These are phyloP conservation scores for Populus hybrid DNA, from an alignment of 441 rosid genomes.

Conservation along the genomic window DNA sequence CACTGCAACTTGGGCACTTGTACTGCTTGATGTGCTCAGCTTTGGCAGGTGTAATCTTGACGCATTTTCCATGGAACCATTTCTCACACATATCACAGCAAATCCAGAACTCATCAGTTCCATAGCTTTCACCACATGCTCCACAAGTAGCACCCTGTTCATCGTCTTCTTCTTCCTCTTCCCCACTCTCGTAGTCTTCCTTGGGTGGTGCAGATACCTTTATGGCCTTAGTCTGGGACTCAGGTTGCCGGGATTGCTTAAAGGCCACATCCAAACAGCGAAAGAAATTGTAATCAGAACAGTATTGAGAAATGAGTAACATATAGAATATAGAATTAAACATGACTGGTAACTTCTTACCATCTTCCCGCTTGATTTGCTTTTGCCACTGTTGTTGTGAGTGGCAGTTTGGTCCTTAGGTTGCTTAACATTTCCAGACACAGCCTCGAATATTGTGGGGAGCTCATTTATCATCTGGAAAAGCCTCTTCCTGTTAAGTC, in stretches of 20 bases:
- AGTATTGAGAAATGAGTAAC: background rate
- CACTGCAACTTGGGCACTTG: constrained; percentile 89
- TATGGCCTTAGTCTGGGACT: constrained; percentile 47
- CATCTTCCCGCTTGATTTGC: constrained; percentile 75
- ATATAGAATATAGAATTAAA: background rate
- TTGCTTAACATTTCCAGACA: constrained; percentile 69
- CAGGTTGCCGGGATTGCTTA: constrained; percentile 51
- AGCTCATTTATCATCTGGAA: constrained; percentile 87
- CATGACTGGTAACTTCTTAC: constrained; percentile 22
- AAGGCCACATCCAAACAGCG: constrained; percentile 18
- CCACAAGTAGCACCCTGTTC: constrained; percentile 91
- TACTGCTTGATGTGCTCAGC: constrained; percentile 96
- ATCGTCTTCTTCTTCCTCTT: constrained; percentile 84
- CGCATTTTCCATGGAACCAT: constrained; percentile 98
- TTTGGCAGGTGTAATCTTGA: constrained; percentile 96
- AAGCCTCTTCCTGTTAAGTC: constrained; percentile 73
- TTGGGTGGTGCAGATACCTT: constrained; percentile 53
- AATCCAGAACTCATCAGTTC: constrained; percentile 87
- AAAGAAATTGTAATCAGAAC: background rate
- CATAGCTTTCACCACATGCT: constrained; percentile 91
- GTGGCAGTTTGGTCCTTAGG: constrained; percentile 62
- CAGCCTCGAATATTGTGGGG: constrained; percentile 82
- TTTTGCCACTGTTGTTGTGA: constrained; percentile 56
- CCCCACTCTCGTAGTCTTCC: constrained; percentile 84
- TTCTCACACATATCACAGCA: constrained; percentile 86